These are phyloP conservation scores for Agaricales sp. DNA, from an alignment of 1,284 basidiomycete species.

Conservation along the genomic window DNA sequence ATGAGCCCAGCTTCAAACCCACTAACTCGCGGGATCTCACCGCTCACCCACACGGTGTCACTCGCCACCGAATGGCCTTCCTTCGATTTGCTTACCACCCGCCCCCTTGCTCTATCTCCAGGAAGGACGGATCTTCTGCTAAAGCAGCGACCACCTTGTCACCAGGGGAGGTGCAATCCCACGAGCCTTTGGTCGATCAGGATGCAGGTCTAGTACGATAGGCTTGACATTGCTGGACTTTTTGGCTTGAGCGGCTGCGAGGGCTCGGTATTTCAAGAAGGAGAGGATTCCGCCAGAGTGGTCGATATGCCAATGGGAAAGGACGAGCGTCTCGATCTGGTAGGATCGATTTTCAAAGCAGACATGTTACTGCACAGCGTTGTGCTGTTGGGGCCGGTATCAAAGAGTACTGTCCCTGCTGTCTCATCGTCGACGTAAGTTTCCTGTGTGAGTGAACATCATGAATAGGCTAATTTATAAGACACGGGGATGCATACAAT, in stretches of 20 bases:
- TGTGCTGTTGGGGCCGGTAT: conserved; percentile 69
- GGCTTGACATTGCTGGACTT: conserved; percentile 3
- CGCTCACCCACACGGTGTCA: conserved; percentile 62
- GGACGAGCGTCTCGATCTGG: conserved; percentile 51
- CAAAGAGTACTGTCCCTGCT: conserved; percentile 56
- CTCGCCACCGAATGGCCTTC: conserved; percentile 55
- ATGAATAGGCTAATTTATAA: neutral
- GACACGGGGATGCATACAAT: neutral
- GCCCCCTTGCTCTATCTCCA: conserved; percentile 50
- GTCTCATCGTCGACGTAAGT: conserved; percentile 35
- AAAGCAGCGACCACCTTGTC: conserved; percentile 47
- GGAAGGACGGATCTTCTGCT: no score
- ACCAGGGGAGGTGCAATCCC: no score
- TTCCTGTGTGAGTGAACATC: conserved; percentile 29
- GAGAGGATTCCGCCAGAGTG: conserved; percentile 68
- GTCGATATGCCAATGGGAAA: conserved; percentile 80
- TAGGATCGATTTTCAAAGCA: conserved; percentile 47
- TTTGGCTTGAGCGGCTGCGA: no score
- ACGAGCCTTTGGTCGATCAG: conserved; percentile 60
- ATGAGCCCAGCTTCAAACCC: conserved; percentile 58
- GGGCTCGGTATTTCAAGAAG: conserved; percentile 43
- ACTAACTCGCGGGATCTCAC: conserved; percentile 66
- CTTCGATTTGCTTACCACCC: conserved; percentile 39
- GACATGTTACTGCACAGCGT: conserved; percentile 62
- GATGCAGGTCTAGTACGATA: conserved; percentile 57